Evolutionary conservation across 2,329 filamentous ascomycete species (phyloP), one percentile per base, ranked within the genome.

Genomic region (Botrytis deweyae): DNA sequence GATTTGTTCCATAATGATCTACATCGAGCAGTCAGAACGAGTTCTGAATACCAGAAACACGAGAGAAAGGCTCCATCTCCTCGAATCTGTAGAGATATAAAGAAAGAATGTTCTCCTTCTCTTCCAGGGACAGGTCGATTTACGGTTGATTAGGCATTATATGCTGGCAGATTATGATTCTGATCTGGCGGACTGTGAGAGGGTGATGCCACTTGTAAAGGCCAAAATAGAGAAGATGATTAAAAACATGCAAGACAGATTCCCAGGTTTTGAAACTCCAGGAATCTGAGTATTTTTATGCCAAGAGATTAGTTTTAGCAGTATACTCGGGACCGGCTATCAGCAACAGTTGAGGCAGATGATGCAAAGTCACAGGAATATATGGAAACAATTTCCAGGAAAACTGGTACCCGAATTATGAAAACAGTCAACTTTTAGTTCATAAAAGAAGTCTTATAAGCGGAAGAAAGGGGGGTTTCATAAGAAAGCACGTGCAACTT

Each of bases 201-300:
- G 25, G 3, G 10, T n/a, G 14, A 4, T 0, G 5, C 25, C n/a
- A 14, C 12, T 4, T 14, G 4, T 29, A 5, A n/a, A n/a, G 14
- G 10, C 4, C 6, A 12, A n/a, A 29, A 36, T 59, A 29, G 29
- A 59, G 16, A 59, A 36, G 29, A 20, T 59, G 1, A 10, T 36
- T 20, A 20, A 6, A 36, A 12, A 59, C 8, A 36, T 59, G 18
- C 29, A 59, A 22, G 18, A 7, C 6, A 59, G 18, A 59, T 59
- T 10, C 10, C 2, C 29, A 59, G 18, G 7, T 0, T 59, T 59
- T 20, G 9, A 36, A 59, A 14, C 29, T 33, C 29, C 58, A 59
- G 58, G 33, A 36, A 36, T 59, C 8, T 59, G 29, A 7, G 58
- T 59, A 20, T 59, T 36, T 33, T 33, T 10, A 59, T 33, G 29